Evolutionary conservation across 2,329 filamentous ascomycete genomes (phyloP).

Genomic region (Fusarium sp.): DNA sequence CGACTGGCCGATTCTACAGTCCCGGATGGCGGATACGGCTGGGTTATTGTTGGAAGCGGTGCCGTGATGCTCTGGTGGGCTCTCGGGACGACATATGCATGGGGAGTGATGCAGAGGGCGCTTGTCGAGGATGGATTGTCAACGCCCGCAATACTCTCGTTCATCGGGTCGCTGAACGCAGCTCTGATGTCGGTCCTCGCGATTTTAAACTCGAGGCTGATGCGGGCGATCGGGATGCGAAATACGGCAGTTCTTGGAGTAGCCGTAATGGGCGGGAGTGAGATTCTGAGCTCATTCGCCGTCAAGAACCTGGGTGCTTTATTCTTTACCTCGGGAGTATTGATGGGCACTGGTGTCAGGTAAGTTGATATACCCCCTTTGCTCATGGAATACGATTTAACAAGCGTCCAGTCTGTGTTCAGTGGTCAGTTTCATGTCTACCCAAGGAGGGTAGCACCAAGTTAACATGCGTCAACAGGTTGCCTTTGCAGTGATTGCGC

Average conservation of each 20-base stretch:
- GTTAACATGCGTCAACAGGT: constrained; percentile 43
- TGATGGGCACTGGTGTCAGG: constrained; percentile 51
- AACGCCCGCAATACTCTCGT: constrained; percentile 65
- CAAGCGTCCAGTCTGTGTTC: constrained; percentile 49
- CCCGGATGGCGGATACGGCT: constrained; percentile 69
- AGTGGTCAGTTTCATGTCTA: constrained; percentile 48
- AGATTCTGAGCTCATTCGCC: constrained; percentile 57
- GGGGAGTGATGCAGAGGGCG: constrained; percentile 71
- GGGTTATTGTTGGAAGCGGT: constrained; percentile 64
- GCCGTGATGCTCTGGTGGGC: constrained; percentile 67
- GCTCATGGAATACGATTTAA: not conserved
- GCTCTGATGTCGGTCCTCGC: constrained; percentile 64
- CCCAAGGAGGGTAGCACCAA: constrained; percentile 43
- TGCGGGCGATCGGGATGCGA: constrained; percentile 62
- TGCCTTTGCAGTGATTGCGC: constrained; percentile 60
- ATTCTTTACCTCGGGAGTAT: constrained; percentile 49
- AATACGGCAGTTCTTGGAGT: constrained; percentile 62
- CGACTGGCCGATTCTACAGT: constrained; percentile 57
- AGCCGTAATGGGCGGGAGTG: constrained; percentile 60
- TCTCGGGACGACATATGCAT: constrained; percentile 67
- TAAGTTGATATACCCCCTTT: constrained; percentile 14
- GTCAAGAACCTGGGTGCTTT: constrained; percentile 50
- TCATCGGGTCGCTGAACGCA: constrained; percentile 66
- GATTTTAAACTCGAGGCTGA: constrained; percentile 63
- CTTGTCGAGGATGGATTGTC: constrained; percentile 63